A percentile compares a stretch with the other conserved stretches of the same genome.
Conservation (phyloP, 768 basidiomycete genomes). For the Jaapia argillacea region DNA sequence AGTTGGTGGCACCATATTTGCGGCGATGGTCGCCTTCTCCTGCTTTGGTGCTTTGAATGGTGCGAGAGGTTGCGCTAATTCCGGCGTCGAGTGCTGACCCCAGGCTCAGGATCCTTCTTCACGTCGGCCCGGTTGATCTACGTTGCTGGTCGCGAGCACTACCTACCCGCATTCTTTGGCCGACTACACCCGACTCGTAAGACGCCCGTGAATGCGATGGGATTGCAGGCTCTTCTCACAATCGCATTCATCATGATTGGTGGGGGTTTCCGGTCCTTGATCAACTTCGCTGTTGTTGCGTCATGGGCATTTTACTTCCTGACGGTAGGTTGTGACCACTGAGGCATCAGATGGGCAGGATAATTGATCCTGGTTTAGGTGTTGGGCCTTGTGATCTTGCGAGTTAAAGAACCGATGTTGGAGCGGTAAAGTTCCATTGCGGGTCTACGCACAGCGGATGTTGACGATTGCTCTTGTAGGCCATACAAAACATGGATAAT, state of each 20-base stretch:
- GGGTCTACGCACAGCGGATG: not conserved
- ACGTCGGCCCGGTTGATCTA: slow-evolving; percentile 81
- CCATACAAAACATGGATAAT: slow-evolving; percentile 91
- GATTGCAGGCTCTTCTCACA: slow-evolving; percentile 69
- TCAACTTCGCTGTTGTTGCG: slow-evolving; percentile 85
- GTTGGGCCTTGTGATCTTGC: slow-evolving; percentile 76
- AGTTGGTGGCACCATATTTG: slow-evolving; percentile 80
- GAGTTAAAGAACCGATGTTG: slow-evolving; percentile 84
- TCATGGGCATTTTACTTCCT: slow-evolving; percentile 85
- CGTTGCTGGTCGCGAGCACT: slow-evolving; percentile 81
- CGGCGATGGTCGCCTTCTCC: slow-evolving; percentile 85
- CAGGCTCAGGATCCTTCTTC: slow-evolving; percentile 48
- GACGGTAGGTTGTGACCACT: slow-evolving; percentile 40
- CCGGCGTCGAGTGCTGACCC: not conserved
- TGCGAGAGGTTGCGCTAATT: too few species aligned
- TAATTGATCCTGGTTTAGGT: slow-evolving; percentile 36
- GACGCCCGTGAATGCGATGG: slow-evolving; percentile 84
- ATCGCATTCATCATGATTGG: slow-evolving; percentile 75
- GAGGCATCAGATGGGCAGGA: not conserved
- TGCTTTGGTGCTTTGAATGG: slow-evolving; percentile 95
- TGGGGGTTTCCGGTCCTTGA: slow-evolving; percentile 79
- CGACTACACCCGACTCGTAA: slow-evolving; percentile 60
- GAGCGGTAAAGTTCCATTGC: slow-evolving; percentile 60
- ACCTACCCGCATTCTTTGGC: slow-evolving; percentile 79
- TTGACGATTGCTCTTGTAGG: slow-evolving; percentile 24